A percentile compares a stretch with the other conserved stretches of the same genome.
Evolutionary conservation across 352 stramenopile genomes (phyloP).

Genomic region (Phytophthora tubulina): DNA sequence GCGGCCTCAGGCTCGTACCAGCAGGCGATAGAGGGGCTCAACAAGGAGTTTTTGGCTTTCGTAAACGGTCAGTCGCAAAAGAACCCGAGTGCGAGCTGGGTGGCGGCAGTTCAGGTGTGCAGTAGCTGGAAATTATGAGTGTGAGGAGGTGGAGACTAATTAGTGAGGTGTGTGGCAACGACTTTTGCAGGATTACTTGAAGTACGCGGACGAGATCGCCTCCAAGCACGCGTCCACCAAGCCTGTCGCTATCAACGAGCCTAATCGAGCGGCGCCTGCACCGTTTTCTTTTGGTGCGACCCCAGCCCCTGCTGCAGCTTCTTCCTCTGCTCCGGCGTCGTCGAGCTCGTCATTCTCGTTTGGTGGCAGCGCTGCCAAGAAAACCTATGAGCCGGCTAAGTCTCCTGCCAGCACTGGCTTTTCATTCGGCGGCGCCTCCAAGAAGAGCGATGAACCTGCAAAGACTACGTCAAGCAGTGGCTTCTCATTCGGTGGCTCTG

Average conservation of each 20-base stretch:
- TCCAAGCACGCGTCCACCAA: conserved; percentile 72
- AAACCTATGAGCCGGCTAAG: conserved; percentile 25
- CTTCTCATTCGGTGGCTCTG: conserved; percentile 33
- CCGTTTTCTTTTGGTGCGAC: conserved; percentile 39
- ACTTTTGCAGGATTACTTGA: conserved; percentile 73
- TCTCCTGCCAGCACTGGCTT: conserved; percentile 16
- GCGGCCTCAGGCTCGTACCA: conserved; percentile 54
- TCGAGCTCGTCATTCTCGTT: conserved; percentile 48
- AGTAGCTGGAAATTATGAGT: neutral
- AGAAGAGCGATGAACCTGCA: conserved; percentile 23
- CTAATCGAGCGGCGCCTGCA: conserved; percentile 28
- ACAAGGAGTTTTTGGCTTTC: conserved; percentile 85
- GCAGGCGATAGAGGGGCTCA: conserved; percentile 83
- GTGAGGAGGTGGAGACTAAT: conserved; percentile 4
- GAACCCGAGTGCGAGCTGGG: conserved; percentile 79
- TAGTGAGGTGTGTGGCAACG: conserved; percentile 1
- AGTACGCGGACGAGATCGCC: conserved; percentile 68
- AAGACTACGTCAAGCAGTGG: conserved; percentile 17
- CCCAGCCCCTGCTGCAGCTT: conserved; percentile 16
- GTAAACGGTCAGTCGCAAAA: conserved; percentile 70
- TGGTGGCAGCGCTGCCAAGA: conserved; percentile 24
- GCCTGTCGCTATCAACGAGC: conserved; percentile 55
- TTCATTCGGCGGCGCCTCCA: conserved; percentile 30
- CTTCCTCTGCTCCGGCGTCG: conserved; percentile 21
- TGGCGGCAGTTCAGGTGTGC: conserved; percentile 60